A percentile compares a stretch with the other conserved stretches of the same genome.
Conservation (phyloP, 148 eudicot species). For the Persicaria maculosa region DNA sequence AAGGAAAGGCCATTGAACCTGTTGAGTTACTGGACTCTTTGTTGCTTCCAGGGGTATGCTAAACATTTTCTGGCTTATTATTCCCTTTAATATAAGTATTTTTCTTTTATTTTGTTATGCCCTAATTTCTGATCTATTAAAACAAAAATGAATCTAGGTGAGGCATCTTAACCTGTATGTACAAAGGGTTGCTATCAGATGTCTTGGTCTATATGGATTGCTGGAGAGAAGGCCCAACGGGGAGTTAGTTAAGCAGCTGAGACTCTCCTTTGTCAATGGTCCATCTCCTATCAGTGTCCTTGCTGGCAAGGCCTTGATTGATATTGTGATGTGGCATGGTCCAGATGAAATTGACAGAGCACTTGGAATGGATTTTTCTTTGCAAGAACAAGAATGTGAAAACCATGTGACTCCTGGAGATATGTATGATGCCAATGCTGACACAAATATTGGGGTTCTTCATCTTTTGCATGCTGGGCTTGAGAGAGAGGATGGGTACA, state of each 20-base stretch:
- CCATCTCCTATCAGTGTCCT: conserved; percentile 47
- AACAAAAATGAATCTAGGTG: conserved; percentile 42
- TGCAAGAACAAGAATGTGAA: conserved; percentile 28
- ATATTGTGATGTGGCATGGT: conserved; percentile 92
- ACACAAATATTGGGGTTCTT: conserved; percentile 42
- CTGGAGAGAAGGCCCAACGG: conserved; percentile 66
- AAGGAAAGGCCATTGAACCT: conserved; percentile 74
- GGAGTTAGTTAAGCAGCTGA: conserved; percentile 63
- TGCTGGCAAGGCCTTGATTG: conserved; percentile 79
- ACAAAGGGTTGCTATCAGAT: conserved; percentile 81
- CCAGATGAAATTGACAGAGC: conserved; percentile 74
- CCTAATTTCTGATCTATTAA: conserved; percentile 7
- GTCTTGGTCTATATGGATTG: conserved; percentile 86
- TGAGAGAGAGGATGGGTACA: conserved; percentile 31
- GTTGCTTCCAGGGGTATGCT: conserved; percentile 85
- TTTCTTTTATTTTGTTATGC: neutral
- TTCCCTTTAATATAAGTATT: neutral
- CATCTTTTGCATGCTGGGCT: conserved; percentile 56
- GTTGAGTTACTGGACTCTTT: conserved; percentile 65
- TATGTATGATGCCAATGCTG: conserved; percentile 28
- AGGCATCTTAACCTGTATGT: conserved; percentile 81
- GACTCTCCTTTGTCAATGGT: conserved; percentile 57
- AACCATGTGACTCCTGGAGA: conserved; percentile 20
- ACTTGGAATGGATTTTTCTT: conserved; percentile 40
- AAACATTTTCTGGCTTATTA: neutral